These are phyloP conservation scores for Aspergillus jensenii DNA, from an alignment of 2,329 filamentous ascomycete genomes.

Conservation along the genomic window DNA sequence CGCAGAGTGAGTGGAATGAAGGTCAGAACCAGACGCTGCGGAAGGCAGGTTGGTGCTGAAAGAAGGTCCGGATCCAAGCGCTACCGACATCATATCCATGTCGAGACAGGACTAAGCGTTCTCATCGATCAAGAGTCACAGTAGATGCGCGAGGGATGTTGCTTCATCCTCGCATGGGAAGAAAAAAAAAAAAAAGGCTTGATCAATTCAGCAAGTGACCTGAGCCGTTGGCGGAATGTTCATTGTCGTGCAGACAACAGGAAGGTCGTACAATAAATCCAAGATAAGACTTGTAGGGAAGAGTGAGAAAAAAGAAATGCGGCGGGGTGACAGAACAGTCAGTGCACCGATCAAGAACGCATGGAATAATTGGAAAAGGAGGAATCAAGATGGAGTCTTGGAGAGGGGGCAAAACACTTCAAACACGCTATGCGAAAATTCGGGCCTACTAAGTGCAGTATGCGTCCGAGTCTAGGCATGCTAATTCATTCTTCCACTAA, in stretches of 20 bases:
- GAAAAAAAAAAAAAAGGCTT: neutral
- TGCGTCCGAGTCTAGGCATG: neutral
- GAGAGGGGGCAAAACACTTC: slow-evolving; percentile 2
- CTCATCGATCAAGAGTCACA: slow-evolving; percentile 18
- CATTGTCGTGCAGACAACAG: slow-evolving; percentile 14
- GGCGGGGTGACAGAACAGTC: neutral
- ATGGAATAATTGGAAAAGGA: slow-evolving; percentile 1
- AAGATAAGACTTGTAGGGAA: slow-evolving; percentile 10
- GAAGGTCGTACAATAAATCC: slow-evolving; percentile 7
- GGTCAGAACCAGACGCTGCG: slow-evolving; percentile 32
- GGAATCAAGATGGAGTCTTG: neutral
- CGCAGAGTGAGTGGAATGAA: slow-evolving; percentile 36
- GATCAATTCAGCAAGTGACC: slow-evolving; percentile 5
- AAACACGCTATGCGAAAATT: slow-evolving; percentile 7
- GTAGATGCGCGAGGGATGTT: slow-evolving; percentile 8
- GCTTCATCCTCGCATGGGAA: slow-evolving; percentile 26
- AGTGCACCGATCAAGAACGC: slow-evolving; percentile 2
- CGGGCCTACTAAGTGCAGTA: neutral
- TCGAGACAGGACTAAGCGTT: slow-evolving; percentile 10
- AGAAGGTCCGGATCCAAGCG: slow-evolving; percentile 24
- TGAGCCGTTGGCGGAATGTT: slow-evolving; percentile 3
- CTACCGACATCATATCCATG: slow-evolving; percentile 33
- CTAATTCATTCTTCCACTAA: neutral
- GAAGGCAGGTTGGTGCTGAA: slow-evolving; percentile 20
- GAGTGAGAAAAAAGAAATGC: slow-evolving; percentile 14